Base-by-base conservation (phyloP, 441 rosid genomes). In the Erysimum cheiri region DNA sequence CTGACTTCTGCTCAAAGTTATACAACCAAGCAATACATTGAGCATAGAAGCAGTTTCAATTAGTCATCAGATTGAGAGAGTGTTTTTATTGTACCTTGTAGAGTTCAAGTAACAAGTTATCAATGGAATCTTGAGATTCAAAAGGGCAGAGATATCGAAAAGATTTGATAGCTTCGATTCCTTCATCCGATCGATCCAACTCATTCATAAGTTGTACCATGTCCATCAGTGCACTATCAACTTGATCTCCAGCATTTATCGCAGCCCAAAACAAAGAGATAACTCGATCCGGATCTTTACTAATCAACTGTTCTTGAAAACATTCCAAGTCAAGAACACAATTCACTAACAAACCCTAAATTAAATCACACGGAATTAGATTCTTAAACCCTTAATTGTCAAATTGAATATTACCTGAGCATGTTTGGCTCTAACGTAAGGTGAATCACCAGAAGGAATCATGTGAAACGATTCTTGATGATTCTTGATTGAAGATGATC, bases 151-250 rank as follows among this genome's bases (percentile, higher is more conserved):
- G 88, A 66, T 87, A 85, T n/a, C 97, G 85, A 50, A 88, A 89
- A 39, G 94, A 92, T 57, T 81, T 92, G 70, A 89, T 83, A 0
- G 96, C 97, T 77, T 92, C 96, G 8, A 92, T 86, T 19, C 92
- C 97, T 81, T 89, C 92, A 5, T 92, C 88, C 2, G 90, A 66
- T 71, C 96, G 77, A 58, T 92, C 41, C 77, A 89, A 48, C 56
- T 88, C 94, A 60, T 89, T 88, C 92, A 92, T 82, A 79, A 88
- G 90, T 14, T 84, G 76, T 1, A 86, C 96, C 97, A 92, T 88
- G 77, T 92, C 96, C 65, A 88, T 92, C 79, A 89, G 64, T 13
- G 94, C 88, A 13, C 92, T 92, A 50, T 89, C 96, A 29, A 89
- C 87, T 19, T 92, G 77, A 47, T 92, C 97, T 33, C 96, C 92